These are phyloP conservation scores for Colletotrichum sp. DNA, from an alignment of 2,329 filamentous ascomycete species.

Conservation along the genomic window DNA sequence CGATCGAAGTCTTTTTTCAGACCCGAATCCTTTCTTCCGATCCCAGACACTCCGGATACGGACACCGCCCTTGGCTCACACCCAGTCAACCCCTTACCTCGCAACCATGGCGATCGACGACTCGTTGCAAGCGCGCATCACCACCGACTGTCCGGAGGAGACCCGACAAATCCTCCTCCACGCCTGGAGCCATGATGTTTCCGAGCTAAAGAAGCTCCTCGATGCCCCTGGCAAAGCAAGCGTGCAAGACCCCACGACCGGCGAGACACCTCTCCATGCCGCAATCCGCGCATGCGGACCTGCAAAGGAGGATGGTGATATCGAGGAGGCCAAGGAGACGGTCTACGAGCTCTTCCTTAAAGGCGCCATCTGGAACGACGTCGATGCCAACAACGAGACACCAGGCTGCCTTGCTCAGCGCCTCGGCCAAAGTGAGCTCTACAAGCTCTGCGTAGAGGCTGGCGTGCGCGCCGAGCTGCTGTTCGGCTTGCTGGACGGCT, in stretches of 20 bases:
- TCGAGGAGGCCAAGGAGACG: constrained; percentile 69
- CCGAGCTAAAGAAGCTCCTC: constrained; percentile 72
- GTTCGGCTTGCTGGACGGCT: constrained; percentile 81
- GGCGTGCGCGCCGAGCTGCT: constrained; percentile 91
- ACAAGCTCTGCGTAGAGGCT: constrained; percentile 84
- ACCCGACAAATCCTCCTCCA: constrained; percentile 57
- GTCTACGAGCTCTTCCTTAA: constrained; percentile 80
- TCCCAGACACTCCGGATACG: not conserved
- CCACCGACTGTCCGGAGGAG: constrained; percentile 54
- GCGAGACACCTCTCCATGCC: constrained; percentile 87
- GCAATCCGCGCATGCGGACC: constrained; percentile 79
- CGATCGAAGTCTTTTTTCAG: not conserved
- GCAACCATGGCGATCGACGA: constrained; percentile 46
- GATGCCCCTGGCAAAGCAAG: constrained; percentile 68
- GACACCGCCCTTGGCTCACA: not conserved
- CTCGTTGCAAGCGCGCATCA: constrained; percentile 58
- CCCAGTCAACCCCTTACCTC: not conserved
- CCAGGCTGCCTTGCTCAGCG: constrained; percentile 84
- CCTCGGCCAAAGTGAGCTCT: constrained; percentile 73
- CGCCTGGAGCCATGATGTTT: constrained; percentile 66
- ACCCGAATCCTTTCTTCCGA: not conserved
- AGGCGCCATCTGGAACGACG: constrained; percentile 97
- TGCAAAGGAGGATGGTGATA: constrained; percentile 37
- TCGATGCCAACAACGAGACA: constrained; percentile 86
- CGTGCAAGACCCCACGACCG: constrained; percentile 83